Percentiles rank a stretch among this genome's conserved stretches.
Conservation (phyloP, 1,284 basidiomycete genomes). For the Trametes sp. region DNA sequence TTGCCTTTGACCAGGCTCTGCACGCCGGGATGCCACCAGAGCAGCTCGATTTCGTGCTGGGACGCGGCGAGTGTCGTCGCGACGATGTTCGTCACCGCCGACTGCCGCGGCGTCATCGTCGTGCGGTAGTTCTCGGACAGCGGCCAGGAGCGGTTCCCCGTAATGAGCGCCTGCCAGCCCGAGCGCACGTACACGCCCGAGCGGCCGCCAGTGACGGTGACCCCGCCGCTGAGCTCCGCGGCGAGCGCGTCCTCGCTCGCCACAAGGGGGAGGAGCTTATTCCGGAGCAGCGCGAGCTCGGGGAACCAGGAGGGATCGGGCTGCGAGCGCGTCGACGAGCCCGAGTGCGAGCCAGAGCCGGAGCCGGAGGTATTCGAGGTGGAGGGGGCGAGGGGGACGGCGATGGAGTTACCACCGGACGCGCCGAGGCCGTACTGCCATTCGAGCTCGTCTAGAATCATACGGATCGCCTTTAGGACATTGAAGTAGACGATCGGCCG, state of each 20-base stretch:
- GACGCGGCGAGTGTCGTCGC: conserved; percentile 59
- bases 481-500: conserved; percentile 82
- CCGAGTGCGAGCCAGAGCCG: conserved; percentile 30
- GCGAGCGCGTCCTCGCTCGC: conserved; percentile 73
- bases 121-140: conserved; percentile 44
- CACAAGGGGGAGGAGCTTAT: conserved; percentile 66
- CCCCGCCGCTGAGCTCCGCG: conserved; percentile 69
- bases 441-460: conserved; percentile 78
- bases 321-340: conserved; percentile 27
- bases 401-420: conserved; percentile 26
- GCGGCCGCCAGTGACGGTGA: conserved; percentile 63
- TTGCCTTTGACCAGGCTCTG: conserved; percentile 60
- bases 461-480: conserved; percentile 78
- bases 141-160: conserved; percentile 53
- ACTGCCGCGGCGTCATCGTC: conserved; percentile 44
- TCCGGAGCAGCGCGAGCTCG: conserved; percentile 61
- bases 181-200: conserved; percentile 69
- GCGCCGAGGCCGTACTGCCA: conserved; percentile 53
- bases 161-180: conserved; percentile 70
- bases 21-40: conserved; percentile 77
- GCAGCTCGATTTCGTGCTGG: conserved; percentile 58
- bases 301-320: conserved; percentile 45
- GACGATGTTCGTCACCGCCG: conserved; percentile 56
- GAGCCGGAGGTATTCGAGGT: conserved; percentile 25
- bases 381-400: conserved; percentile 26